Evolutionary conservation across 371 early-diverging fungal species (phyloP).

Genomic region (Zychaea mexicana): DNA sequence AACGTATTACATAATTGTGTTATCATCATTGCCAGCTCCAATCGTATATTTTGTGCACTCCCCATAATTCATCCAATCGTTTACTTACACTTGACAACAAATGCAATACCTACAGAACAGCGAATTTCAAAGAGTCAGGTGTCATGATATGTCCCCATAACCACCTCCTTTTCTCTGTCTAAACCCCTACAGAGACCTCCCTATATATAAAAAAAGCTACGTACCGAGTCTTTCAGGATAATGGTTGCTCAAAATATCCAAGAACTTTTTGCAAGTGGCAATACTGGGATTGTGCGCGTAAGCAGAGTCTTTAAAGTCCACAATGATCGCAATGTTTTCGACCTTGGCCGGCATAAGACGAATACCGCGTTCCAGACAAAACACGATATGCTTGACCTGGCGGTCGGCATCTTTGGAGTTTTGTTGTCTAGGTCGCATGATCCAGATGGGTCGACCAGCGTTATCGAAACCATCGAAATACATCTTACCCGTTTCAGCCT

Average conservation of each 20-base stretch:
- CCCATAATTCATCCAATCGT: too few species aligned
- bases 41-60: too few species aligned
- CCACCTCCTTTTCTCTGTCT: too few species aligned
- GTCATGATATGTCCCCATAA: too few species aligned
- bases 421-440: conserved; percentile 76
- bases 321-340: conserved; percentile 71
- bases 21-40: not conserved
- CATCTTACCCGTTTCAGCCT: conserved; percentile 83
- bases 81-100: conserved; percentile 47
- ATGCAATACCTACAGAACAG: conserved; percentile 31
- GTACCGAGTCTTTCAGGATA: conserved; percentile 84
- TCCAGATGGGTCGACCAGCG: conserved; percentile 70
- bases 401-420: conserved; percentile 80
- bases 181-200: too few species aligned
- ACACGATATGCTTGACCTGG: conserved; percentile 81
- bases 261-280: conserved; percentile 73
- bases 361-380: conserved; percentile 76
- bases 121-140: too few species aligned
- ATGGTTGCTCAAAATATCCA: conserved; percentile 79
- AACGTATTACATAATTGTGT: not conserved
- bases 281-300: conserved; percentile 73
- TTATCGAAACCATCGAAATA: conserved; percentile 78
- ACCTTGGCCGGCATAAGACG: conserved; percentile 78
- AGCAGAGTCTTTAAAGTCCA: conserved; percentile 79
- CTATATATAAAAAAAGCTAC: too few species aligned